Evolutionary conservation across 345 rosid genomes (phyloP).

Genomic region (Euphorbia peplus): DNA sequence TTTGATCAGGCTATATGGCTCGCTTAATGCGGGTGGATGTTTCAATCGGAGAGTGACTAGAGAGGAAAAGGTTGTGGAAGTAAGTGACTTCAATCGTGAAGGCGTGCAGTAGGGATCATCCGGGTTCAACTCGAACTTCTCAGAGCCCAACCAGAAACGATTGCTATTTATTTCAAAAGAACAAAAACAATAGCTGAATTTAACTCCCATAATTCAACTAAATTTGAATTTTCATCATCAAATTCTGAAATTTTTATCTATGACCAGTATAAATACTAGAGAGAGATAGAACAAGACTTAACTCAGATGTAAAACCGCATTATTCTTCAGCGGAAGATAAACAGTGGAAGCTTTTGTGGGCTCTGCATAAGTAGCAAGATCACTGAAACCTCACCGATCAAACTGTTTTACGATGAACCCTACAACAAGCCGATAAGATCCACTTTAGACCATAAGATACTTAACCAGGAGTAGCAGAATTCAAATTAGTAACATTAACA

Average conservation of each 20-base stretch:
- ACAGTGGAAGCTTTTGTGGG: constrained; percentile 54
- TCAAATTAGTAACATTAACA: no score
- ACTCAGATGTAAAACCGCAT: constrained; percentile 80
- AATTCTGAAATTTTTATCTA: constrained; percentile 18
- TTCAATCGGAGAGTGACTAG: no score
- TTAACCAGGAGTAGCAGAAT: not conserved
- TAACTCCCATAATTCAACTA: constrained; percentile 29
- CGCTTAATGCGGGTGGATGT: no score
- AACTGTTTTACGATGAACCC: constrained; percentile 65
- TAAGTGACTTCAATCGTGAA: no score
- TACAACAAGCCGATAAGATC: constrained; percentile 28
- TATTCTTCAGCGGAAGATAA: constrained; percentile 66
- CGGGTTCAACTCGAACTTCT: no score
- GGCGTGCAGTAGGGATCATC: no score
- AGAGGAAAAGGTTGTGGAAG: no score
- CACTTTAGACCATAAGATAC: not conserved
- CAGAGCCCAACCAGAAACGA: no score
- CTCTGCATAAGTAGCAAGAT: constrained; percentile 76
- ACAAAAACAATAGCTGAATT: constrained; percentile 23
- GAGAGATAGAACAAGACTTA: constrained; percentile 1
- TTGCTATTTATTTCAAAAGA: no score
- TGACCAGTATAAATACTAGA: constrained; percentile 7
- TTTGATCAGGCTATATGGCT: no score
- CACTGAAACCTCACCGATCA: constrained; percentile 69
- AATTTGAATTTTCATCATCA: constrained; percentile 6